phyloP scores from a whole-genome alignment of 306 rosid species.

The Castanea mollissima region DNA sequence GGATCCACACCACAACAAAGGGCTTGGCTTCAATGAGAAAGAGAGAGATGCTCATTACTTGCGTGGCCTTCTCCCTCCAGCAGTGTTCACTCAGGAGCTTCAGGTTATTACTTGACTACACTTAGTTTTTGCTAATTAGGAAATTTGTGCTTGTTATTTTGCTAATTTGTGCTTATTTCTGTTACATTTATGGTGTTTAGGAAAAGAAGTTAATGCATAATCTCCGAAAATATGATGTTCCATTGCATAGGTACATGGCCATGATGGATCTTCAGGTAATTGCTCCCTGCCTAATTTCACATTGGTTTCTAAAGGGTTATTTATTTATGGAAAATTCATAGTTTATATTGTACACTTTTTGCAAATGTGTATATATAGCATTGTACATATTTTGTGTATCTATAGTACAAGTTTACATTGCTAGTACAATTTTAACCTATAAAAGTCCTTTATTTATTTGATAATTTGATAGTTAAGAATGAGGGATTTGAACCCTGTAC shows the following conservation, averaged over 20 bases:
- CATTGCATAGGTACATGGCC: constrained; percentile 81
- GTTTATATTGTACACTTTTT: too few species aligned
- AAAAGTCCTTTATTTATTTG: too few species aligned
- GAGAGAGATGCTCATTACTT: constrained; percentile 96
- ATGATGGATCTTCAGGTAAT: constrained; percentile 99
- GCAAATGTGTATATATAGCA: too few species aligned
- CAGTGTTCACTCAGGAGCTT: constrained; percentile 68
- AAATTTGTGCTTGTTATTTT: constrained; percentile 4
- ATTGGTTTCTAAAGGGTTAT: not conserved
- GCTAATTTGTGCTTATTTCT: not conserved
- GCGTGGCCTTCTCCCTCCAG: constrained; percentile 94
- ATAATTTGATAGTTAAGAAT: too few species aligned
- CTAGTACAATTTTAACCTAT: too few species aligned
- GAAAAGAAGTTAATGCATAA: constrained; percentile 84
- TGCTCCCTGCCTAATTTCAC: not conserved
- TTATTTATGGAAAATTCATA: too few species aligned
- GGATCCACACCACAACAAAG: constrained; percentile 95
- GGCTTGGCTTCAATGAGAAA: constrained; percentile 76
- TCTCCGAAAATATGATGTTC: constrained; percentile 88
- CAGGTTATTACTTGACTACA: constrained; percentile 52
- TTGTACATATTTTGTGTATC: too few species aligned
- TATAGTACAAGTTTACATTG: too few species aligned
- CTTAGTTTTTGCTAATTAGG: not conserved
- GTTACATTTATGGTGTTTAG: constrained; percentile 35
- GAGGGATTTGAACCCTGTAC: too few species aligned